Evolutionary conservation across 768 basidiomycete genomes (phyloP).

Genomic region (Collybia mongolica): DNA sequence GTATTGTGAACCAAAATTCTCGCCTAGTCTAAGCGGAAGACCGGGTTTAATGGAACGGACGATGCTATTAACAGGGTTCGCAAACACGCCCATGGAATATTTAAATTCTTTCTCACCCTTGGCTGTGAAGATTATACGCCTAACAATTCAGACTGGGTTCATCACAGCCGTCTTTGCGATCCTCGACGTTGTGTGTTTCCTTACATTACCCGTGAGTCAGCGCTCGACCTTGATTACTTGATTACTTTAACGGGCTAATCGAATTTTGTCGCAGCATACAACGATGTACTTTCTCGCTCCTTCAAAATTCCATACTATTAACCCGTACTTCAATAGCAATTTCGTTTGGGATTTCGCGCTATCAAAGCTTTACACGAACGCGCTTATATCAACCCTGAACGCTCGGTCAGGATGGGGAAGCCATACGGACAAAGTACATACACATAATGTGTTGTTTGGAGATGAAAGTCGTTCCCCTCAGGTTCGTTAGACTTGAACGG

Average conservation of each 20-base stretch:
- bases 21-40: conserved; percentile 25
- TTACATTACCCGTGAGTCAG: conserved; percentile 36
- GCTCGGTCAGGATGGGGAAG: conserved; percentile 10
- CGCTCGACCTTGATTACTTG: not conserved
- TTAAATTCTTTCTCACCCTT: not conserved
- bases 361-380: conserved; percentile 25
- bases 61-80: conserved; percentile 32
- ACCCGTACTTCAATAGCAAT: conserved; percentile 12
- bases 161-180: conserved; percentile 38
- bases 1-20: conserved; percentile 11
- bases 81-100: conserved; percentile 1
- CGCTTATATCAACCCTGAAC: conserved; percentile 8
- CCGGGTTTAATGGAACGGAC: conserved; percentile 41
- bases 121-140: conserved; percentile 6
- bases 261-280: conserved; percentile 13
- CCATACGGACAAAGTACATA: conserved; percentile 6
- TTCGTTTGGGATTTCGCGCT: conserved; percentile 27
- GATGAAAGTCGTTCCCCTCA: conserved; percentile 4
- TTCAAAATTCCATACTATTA: not conserved
- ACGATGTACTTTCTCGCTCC: conserved; percentile 17
- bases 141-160: conserved; percentile 42
- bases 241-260: not conserved
- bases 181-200: conserved; percentile 41
- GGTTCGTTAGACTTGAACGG: not conserved
- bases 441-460: conserved; percentile 16